A percentile compares a stretch with the other conserved stretches of the same genome.
Conservation (phyloP, 2,329 filamentous ascomycete genomes). For the Trichoderma cornu-damae region DNA sequence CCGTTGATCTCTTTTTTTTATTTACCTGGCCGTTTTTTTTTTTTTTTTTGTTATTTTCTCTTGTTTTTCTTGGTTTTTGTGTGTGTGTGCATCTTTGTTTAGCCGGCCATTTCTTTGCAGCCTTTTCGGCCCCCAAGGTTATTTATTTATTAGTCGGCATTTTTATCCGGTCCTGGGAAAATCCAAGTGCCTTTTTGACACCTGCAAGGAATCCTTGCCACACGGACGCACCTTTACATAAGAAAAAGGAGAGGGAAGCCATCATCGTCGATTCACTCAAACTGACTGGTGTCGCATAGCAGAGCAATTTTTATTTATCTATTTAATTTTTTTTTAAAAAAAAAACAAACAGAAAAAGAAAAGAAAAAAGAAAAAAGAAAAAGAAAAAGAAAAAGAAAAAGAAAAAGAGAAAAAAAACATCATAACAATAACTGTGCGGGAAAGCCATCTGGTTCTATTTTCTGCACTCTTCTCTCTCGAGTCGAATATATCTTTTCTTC, state of each 20-base stretch:
- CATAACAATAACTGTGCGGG: neutral
- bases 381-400: too few relatives aligned
- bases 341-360: too few relatives aligned
- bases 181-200: neutral
- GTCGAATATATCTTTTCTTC: too few relatives aligned
- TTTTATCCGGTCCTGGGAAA: neutral
- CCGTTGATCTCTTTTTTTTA: neutral
- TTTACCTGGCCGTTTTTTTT: too few relatives aligned
- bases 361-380: too few relatives aligned
- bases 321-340: too few relatives aligned
- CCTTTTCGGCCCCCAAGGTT: neutral
- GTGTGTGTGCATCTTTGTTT: too few relatives aligned
- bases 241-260: neutral
- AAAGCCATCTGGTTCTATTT: neutral
- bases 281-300: neutral
- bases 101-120: neutral
- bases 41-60: too few relatives aligned
- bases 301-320: too few relatives aligned
- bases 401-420: too few relatives aligned
- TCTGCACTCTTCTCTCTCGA: neutral
- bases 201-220: constrained; percentile 11
- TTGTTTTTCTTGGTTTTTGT: too few relatives aligned
- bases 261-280: neutral
- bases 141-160: constrained; percentile 1
- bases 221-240: neutral